Conservation (phyloP, 805 yeast genomes). For the Pichia rugopelliculosa region DNA sequence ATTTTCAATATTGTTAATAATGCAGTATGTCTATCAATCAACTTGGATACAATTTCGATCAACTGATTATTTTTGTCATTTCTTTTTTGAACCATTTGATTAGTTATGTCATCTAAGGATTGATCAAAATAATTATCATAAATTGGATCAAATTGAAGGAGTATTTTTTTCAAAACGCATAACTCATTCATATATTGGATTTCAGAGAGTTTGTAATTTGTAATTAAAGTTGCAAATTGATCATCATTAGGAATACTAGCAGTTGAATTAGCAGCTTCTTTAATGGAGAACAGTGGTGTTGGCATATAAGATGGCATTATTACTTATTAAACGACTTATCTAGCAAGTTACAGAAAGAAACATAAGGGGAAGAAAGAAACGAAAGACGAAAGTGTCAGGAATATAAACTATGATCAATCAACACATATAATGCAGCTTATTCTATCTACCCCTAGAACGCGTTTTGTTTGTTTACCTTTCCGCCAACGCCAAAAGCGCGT, state of each 20-base stretch:
- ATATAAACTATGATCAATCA: no score
- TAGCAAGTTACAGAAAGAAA: neutral
- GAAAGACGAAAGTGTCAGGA: neutral
- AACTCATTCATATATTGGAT: constrained; percentile 17
- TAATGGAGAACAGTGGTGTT: constrained; percentile 19
- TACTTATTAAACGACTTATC: neutral
- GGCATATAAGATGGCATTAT: constrained; percentile 12
- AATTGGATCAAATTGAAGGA: constrained; percentile 22
- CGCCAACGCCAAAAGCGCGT: neutral
- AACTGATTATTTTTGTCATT: constrained; percentile 16
- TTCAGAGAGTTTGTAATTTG: constrained; percentile 16
- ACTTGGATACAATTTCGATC: constrained; percentile 10
- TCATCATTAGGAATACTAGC: constrained; percentile 3
- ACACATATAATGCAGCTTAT: no score
- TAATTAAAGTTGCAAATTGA: constrained; percentile 2
- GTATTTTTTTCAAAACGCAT: constrained; percentile 15
- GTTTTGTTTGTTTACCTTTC: neutral
- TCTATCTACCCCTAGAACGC: neutral
- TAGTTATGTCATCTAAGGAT: constrained; percentile 21
- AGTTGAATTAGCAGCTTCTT: constrained; percentile 14
- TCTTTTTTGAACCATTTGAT: constrained; percentile 17
- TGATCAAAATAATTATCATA: constrained; percentile 25
- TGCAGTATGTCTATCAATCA: constrained; percentile 17
- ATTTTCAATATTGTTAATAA: constrained; percentile 10
- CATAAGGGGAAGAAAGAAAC: neutral